phyloP scores from a whole-genome alignment of 2,329 filamentous ascomycete genomes.

The Aspergillus flavus region DNA sequence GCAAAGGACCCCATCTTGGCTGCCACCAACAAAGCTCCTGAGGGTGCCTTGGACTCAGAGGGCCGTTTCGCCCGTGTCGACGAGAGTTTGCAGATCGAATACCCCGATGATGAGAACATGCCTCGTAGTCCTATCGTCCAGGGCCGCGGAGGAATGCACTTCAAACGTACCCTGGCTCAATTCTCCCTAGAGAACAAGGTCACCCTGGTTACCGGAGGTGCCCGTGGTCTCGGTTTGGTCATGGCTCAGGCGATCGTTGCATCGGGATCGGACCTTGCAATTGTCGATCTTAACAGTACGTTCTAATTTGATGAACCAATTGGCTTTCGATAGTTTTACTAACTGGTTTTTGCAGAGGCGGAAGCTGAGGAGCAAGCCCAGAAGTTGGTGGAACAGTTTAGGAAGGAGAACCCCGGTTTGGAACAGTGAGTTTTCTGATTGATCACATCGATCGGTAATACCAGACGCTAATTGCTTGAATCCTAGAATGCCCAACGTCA shows the following conservation, averaged over 20 bases:
- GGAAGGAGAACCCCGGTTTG: conserved; percentile 75
- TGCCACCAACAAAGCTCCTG: conserved; percentile 35
- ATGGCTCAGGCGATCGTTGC: conserved; percentile 92
- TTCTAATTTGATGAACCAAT: conserved; percentile 20
- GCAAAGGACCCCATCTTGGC: conserved; percentile 29
- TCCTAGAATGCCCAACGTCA: conserved; percentile 73
- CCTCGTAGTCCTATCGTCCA: conserved; percentile 71
- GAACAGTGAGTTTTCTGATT: conserved; percentile 55
- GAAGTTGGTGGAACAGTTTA: conserved; percentile 74
- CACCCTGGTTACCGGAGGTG: conserved; percentile 86
- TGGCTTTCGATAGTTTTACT: neutral
- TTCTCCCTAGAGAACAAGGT: conserved; percentile 87
- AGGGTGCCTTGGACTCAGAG: conserved; percentile 49
- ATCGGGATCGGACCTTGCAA: conserved; percentile 83
- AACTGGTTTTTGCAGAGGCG: conserved; percentile 61
- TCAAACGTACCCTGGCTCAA: conserved; percentile 79
- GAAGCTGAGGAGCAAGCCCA: conserved; percentile 78
- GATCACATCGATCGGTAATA: neutral
- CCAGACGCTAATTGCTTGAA: conserved; percentile 1
- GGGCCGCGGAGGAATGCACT: conserved; percentile 77
- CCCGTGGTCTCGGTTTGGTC: conserved; percentile 83
- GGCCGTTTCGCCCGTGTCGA: conserved; percentile 80
- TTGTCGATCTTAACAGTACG: conserved; percentile 91
- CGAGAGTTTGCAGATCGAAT: conserved; percentile 74
- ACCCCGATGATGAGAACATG: conserved; percentile 73